Base-by-base conservation (phyloP, 176 grass and related monocot species). In the Carex pumila region DNA sequence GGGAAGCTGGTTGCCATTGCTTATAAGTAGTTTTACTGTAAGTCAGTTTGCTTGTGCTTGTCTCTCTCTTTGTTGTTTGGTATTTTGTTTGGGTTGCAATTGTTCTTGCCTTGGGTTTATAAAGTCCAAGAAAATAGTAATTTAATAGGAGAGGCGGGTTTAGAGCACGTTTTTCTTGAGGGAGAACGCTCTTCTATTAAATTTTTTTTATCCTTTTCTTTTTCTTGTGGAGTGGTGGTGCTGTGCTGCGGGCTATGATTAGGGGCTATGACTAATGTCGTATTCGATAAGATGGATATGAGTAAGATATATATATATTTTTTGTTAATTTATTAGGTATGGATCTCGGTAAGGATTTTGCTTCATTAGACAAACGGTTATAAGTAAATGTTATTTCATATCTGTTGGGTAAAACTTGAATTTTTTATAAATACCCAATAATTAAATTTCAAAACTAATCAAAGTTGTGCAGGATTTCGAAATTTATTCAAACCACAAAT, bases 1-100 rank as follows among this genome's bases (percentile, higher is more conserved):
- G 94, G 88, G 43, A 97, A 97, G 72, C 86, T 93, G 76, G 10
- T 68, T 50, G 81, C 81, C 81, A 83, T 83, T 81, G 56, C 43
- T 4, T 69, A 61, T 7, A 36, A 55, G 12, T 69, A 39, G 32
- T 70, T 65, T 83, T 84, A 12, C 45, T 65, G 41, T 60, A 54
- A 47, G 31, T 68, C n/a, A n/a, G 21, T 43, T 69, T 71, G 61
- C 11, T 68, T 71, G 61, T 84, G 45, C 31, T 84, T 84, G 0
- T 25, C 52, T 67, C 2, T 61, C 76, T 31, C 66, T 56, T 50
- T 10, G 12, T 9, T 30, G 15, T 6, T 59, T 73, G 57, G 22
- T 63, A 11, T 12, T 14, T 52, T 18, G 31, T 14, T 53, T 58
- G 66, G 8, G 2, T 85, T 19, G 79, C 5, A 61, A 3, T 55